phyloP scores from a whole-genome alignment of 495 filamentous ascomycete genomes.

The Neurospora terricola region DNA sequence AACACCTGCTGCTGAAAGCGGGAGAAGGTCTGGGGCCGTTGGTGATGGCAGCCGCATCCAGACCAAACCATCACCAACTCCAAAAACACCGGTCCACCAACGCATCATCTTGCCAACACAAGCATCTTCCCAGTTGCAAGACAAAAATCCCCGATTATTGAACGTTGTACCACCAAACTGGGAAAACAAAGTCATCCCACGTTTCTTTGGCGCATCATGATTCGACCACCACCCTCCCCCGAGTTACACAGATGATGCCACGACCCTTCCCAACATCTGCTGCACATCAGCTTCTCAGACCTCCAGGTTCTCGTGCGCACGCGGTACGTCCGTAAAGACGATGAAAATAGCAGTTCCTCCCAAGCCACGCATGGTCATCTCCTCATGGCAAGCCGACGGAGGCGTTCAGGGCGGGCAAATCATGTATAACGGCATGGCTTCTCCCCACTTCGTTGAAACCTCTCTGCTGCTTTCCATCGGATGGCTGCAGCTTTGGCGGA shows the following conservation, averaged over 20 bases:
- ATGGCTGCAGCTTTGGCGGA: not conserved
- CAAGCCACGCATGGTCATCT: not conserved
- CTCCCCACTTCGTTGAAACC: not conserved
- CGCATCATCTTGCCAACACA: not conserved
- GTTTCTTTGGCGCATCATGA: not conserved
- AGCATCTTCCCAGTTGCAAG: not conserved
- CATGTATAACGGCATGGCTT: not conserved
- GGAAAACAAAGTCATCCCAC: not conserved
- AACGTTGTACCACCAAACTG: not conserved
- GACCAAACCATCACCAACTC: not conserved
- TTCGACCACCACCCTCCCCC: not conserved
- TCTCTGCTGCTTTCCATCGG: not conserved
- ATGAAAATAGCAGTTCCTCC: not conserved
- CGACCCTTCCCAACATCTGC: not conserved
- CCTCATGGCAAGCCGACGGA: not conserved
- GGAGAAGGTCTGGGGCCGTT: not conserved
- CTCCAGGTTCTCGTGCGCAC: not conserved
- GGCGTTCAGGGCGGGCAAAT: not conserved
- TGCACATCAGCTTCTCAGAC: not conserved
- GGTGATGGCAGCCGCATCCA: not conserved
- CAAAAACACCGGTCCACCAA: not conserved
- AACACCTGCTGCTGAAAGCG: not conserved
- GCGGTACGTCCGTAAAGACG: not conserved
- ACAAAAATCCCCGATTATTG: not conserved
- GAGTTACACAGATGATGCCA: not conserved